Percentiles rank a stretch among this genome's conserved stretches.
phyloP scores from a whole-genome alignment of 768 basidiomycete species.

The Suillus plorans region DNA sequence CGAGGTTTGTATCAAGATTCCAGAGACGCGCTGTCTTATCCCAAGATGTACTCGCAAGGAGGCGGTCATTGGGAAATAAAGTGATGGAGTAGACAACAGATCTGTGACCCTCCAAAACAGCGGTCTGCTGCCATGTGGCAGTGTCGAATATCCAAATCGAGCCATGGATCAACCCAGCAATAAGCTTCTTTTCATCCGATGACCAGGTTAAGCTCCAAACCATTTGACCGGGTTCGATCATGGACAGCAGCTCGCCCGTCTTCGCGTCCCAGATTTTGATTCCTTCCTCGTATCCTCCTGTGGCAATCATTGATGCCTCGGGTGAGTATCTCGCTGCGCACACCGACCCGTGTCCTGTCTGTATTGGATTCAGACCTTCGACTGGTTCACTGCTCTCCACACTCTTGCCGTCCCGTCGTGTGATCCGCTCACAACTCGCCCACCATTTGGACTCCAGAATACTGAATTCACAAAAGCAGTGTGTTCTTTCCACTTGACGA shows the following conservation, averaged over 20 bases:
- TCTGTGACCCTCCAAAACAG: not conserved
- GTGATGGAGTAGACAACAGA: not conserved
- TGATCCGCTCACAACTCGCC: too few relatives aligned
- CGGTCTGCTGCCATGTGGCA: not conserved
- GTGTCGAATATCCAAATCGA: not conserved
- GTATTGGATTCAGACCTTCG: not conserved
- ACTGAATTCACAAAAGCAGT: too few relatives aligned
- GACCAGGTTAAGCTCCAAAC: not conserved
- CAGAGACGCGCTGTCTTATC: constrained; percentile 8
- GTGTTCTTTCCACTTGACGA: too few relatives aligned
- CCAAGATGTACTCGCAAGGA: constrained; percentile 1
- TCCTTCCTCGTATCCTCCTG: not conserved
- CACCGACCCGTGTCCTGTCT: accelerated
- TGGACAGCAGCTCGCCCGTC: not conserved
- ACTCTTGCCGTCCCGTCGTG: not conserved
- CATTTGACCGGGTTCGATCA: not conserved
- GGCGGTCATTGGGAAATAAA: not conserved
- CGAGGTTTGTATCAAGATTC: not conserved
- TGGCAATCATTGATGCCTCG: not conserved
- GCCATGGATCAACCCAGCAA: not conserved
- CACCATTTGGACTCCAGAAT: too few relatives aligned
- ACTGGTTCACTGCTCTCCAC: not conserved
- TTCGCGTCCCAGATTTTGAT: not conserved
- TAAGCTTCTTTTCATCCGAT: not conserved
- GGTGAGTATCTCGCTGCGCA: not conserved